Evolutionary conservation across 305 asterid genomes (phyloP), one percentile per base, ranked within the genome.

Genomic region (Andrographis paniculata): DNA sequence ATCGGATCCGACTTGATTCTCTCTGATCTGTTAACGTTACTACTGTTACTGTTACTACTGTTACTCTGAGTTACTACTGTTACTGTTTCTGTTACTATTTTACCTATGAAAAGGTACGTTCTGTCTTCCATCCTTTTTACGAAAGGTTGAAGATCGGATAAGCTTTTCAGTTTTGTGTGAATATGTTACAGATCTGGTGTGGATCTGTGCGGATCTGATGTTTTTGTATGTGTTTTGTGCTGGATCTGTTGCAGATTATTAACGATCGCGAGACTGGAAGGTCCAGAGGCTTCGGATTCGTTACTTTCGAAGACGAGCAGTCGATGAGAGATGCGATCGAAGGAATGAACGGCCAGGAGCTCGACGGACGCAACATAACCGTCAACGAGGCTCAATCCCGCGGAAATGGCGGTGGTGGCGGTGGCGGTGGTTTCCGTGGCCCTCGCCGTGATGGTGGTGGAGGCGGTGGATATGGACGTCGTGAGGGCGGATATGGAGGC

Each of bases 371-470:
- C 2, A 70, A 20, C 55, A 79, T 79, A 55, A 79, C 84, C 42
- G 88, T 79, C n/a, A 79, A 79, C 66, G 73, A 79, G 59, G 88
- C 84, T 20, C 84, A 79, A 27, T 73, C 81, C 4, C 79, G 84
- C 4, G 80, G 80, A 1, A 53, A 77, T 44, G 82, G 85, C 0
- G 80, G 79, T 0, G 76, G 73, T 0, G 74, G 77, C 0, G 79
- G 82, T 2, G 74, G 77, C 0, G 79, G 82, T 1, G 73, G 74
- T 1, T 66, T 45, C 61, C 64, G 80, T 22, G 75, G 82, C 0
- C 52, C 41, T 5, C 63, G 69, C 19, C 67, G 76, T 15, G 76
- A 54, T 0, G 62, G 71, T 9, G 30, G 30, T 3, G 30, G 30
- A 4, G 72, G 64, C 10, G 65, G 71, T 1, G 76, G 76, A 0